Evolutionary conservation across 768 basidiomycete genomes (phyloP).

Genomic region (Leccinum pellstonianum): DNA sequence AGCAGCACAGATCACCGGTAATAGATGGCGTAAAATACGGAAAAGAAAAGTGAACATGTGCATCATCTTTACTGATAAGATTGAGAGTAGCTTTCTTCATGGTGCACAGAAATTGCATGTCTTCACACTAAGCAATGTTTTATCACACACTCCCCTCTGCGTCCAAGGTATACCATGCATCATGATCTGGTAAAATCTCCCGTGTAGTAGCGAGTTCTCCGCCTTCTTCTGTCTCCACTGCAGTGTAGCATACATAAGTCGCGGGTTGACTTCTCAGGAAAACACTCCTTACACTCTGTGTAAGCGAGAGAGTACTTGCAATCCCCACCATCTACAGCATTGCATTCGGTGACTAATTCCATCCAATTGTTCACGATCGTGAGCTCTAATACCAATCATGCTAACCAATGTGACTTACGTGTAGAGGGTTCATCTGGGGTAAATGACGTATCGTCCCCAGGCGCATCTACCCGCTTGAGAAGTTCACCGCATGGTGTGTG

Average conservation of each 20-base stretch:
- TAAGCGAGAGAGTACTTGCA: neutral
- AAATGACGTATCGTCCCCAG: neutral
- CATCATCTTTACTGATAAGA: no score
- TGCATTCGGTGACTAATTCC: neutral
- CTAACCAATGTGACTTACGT: constrained; percentile 1
- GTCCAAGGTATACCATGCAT: constrained; percentile 5
- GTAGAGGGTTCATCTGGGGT: neutral
- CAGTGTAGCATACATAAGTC: neutral
- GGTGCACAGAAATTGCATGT: no score
- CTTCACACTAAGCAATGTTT: neutral
- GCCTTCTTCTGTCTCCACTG: neutral
- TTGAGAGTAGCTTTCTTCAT: no score
- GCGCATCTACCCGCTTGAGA: neutral
- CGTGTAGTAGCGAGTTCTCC: neutral
- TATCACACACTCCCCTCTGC: neutral
- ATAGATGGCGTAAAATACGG: no score
- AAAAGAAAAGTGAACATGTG: no score
- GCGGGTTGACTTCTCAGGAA: neutral
- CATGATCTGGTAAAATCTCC: neutral
- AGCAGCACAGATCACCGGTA: no score
- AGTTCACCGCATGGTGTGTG: neutral
- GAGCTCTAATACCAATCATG: neutral
- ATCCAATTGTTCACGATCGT: neutral
- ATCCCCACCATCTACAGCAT: neutral
- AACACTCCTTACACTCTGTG: neutral